Percentiles rank a stretch among this genome's conserved stretches.
These are phyloP conservation scores for Dioscorea cayenensis DNA, from an alignment of 116 monocot genomes.

Conservation along the genomic window DNA sequence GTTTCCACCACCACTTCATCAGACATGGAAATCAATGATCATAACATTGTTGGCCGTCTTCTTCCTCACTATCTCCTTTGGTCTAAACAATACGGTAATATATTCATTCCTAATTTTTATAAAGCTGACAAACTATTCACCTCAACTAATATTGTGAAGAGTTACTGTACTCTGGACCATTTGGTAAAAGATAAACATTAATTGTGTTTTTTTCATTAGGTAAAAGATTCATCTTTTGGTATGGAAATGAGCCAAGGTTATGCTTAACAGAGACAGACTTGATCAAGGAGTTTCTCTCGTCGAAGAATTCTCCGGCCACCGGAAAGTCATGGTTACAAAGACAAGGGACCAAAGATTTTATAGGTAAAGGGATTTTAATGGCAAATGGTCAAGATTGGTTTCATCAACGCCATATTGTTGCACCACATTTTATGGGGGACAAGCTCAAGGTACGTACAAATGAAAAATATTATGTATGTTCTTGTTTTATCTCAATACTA, in stretches of 20 bases:
- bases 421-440: slow-evolving; percentile 77
- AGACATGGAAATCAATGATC: slow-evolving; percentile 48
- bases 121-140: too few relatives aligned
- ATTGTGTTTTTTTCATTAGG: slow-evolving; percentile 38
- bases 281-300: slow-evolving; percentile 82
- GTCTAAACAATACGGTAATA: slow-evolving; percentile 70
- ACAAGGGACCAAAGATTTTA: slow-evolving; percentile 75
- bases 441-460: slow-evolving; percentile 59
- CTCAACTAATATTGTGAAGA: too few relatives aligned
- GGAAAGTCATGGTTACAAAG: slow-evolving; percentile 89
- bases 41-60: slow-evolving; percentile 80
- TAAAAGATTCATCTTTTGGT: slow-evolving; percentile 75
- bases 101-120: too few relatives aligned
- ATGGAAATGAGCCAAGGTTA: slow-evolving; percentile 85
- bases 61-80: slow-evolving; percentile 83
- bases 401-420: slow-evolving; percentile 80
- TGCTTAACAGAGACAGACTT: slow-evolving; percentile 73
- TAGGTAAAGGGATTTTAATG: slow-evolving; percentile 80
- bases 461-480: not conserved
- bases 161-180: too few relatives aligned
- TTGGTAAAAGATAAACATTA: too few relatives aligned
- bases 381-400: slow-evolving; percentile 84
- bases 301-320: slow-evolving; percentile 47
- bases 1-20: slow-evolving; percentile 41
- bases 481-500: not conserved